Evolutionary conservation across 306 rosid species (phyloP), one percentile per base, ranked within the genome.

Genomic region (Heteromeles arbutifolia): DNA sequence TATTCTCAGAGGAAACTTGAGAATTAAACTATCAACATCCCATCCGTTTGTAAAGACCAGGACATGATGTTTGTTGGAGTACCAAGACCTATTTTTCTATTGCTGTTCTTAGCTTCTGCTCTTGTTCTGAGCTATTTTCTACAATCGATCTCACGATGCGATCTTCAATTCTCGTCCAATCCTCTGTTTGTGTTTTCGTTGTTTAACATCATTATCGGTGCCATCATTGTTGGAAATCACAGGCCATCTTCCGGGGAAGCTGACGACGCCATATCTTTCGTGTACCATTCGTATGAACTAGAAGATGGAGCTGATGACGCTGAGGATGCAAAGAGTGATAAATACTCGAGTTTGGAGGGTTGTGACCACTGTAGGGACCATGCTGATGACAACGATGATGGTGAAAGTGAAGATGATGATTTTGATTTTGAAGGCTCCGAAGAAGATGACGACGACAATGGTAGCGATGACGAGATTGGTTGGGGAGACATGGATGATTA

Each of bases 121-220:
- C 44, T 26, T 37, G 29, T 83, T 25, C 71, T 69, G 13, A 65
- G 32, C 48, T 32, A 14, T 11, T 70, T 75, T 37, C 41, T 29
- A 54, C 65, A 80, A 50, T 75, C 83, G 43, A 72, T 31, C 66
- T 54, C 59, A 2, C 34, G 22, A 34, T 13, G 11, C 1, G 10
- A 50, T 67, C 43, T 44, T 37, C 57, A 74, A 31, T 80, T 83
- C 66, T 26, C 73, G 21, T 61, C 15, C 7, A 72, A 78, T 31
- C 79, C 85, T 64, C 67, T 82, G 25, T 65, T 79, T 24, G 80
- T 71, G 75, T 85, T 81, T 75, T 73, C 74, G 54, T 22, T 81
- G 29, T 70, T 83, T 61, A 81, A 83, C 86, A 53, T 77, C 58
- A 56, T 85, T 62, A 29, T 87, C 25, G 5, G 77, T 5, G 65